A percentile compares a stretch with the other conserved stretches of the same genome.
These are phyloP conservation scores for Xylaria bambusicola DNA, from an alignment of 495 filamentous ascomycete genomes.

Conservation along the genomic window DNA sequence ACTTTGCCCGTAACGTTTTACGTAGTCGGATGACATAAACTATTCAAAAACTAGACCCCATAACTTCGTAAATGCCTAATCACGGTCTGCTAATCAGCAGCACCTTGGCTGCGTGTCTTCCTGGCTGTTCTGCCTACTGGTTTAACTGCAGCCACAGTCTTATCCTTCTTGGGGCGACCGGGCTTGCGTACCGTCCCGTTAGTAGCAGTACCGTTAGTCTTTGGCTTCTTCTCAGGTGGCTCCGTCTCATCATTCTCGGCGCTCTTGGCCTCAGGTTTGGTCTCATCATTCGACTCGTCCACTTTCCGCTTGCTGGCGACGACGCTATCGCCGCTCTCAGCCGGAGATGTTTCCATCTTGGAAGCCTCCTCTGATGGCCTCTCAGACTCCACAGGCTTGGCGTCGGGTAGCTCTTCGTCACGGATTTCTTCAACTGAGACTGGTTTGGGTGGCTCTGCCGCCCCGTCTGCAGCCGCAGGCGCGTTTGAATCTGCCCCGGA, in stretches of 20 bases:
- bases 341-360: slow-evolving; percentile 9
- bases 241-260: slow-evolving; percentile 19
- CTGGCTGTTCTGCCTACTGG: slow-evolving; percentile 41
- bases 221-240: slow-evolving; percentile 38
- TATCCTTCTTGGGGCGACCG: slow-evolving; percentile 43
- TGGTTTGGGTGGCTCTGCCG: slow-evolving; percentile 25
- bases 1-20: background rate
- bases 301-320: slow-evolving; percentile 35
- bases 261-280: slow-evolving; percentile 21
- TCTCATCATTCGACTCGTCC: slow-evolving; percentile 14
- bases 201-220: slow-evolving; percentile 31
- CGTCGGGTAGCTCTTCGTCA: slow-evolving; percentile 23
- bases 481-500: slow-evolving; percentile 9
- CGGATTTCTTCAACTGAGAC: slow-evolving; percentile 27
- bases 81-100: slow-evolving; percentile 25
- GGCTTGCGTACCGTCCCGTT: slow-evolving; percentile 34
- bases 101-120: slow-evolving; percentile 50
- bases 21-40: too few relatives aligned
- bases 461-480: slow-evolving; percentile 20
- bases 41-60: background rate
- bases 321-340: slow-evolving; percentile 12
- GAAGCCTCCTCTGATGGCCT: slow-evolving; percentile 1
- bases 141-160: slow-evolving; percentile 20
- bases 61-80: background rate
- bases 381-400: slow-evolving; percentile 12